Percentiles rank a stretch among this genome's conserved stretches.
Evolutionary conservation across 1,284 basidiomycete species (phyloP).

Genomic region (Austroboletus novae-zelandiae): DNA sequence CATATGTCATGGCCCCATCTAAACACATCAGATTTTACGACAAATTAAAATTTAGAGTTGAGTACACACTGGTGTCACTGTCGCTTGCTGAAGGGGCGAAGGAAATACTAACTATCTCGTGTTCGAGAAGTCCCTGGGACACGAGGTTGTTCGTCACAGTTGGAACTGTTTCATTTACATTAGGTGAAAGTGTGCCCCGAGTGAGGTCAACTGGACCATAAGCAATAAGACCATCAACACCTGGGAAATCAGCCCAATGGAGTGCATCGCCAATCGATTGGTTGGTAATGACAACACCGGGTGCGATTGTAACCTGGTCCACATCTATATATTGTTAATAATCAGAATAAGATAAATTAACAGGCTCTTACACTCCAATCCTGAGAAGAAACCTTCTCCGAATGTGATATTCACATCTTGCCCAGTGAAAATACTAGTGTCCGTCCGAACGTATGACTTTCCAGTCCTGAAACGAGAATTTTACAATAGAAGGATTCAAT

Average conservation of each 20-base stretch:
- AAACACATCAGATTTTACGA: background rate
- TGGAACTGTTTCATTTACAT: slow-evolving; percentile 13
- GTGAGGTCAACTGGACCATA: slow-evolving; percentile 29
- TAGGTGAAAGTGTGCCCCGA: slow-evolving; percentile 2
- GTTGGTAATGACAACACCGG: slow-evolving; percentile 18
- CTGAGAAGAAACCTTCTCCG: slow-evolving; percentile 18
- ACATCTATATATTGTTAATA: slow-evolving; percentile 13
- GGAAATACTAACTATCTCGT: slow-evolving; percentile 21
- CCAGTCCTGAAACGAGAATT: slow-evolving; percentile 14
- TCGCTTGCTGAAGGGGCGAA: slow-evolving; percentile 22
- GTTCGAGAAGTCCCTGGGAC: slow-evolving; percentile 15
- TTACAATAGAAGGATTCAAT: background rate
- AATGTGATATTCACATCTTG: slow-evolving; percentile 24
- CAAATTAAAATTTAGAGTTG: background rate
- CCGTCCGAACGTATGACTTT: slow-evolving; percentile 19
- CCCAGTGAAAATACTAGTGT: slow-evolving; percentile 24
- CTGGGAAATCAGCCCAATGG: slow-evolving; percentile 5
- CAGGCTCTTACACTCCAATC: slow-evolving; percentile 22
- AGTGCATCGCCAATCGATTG: slow-evolving; percentile 28
- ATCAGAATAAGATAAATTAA: background rate
- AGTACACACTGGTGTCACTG: slow-evolving; percentile 20
- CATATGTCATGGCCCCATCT: slow-evolving; percentile 30
- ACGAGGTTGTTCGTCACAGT: slow-evolving; percentile 28
- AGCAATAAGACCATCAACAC: slow-evolving; percentile 25
- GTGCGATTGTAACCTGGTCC: slow-evolving; percentile 21